These are phyloP conservation scores for Warburgia ugandensis DNA, from an alignment of 164 flowering plant genomes.

Conservation along the genomic window DNA sequence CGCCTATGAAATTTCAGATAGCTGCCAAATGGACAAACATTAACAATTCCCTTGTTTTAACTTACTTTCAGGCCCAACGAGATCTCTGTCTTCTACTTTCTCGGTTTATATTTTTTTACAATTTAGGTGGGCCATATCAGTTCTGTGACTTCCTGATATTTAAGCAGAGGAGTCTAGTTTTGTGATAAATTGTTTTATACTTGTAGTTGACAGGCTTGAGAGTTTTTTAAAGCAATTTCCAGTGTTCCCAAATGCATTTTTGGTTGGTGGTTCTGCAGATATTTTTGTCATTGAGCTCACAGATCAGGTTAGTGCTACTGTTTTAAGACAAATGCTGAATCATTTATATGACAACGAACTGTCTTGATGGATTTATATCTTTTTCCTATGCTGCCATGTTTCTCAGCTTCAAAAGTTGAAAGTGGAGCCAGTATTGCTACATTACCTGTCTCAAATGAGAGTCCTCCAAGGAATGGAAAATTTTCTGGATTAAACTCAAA, in stretches of 20 bases:
- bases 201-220: constrained; percentile 72
- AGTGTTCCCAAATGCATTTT: constrained; percentile 69
- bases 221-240: constrained; percentile 73
- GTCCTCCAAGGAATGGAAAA: constrained; percentile 70
- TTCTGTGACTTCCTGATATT: constrained; percentile 2
- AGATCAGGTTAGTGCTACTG: constrained; percentile 55
- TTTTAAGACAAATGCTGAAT: background rate
- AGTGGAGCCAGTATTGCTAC: constrained; percentile 93
- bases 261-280: constrained; percentile 88
- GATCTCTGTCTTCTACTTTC: constrained; percentile 84
- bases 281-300: constrained; percentile 79
- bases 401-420: constrained; percentile 85
- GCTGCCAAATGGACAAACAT: background rate
- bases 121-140: constrained; percentile 48
- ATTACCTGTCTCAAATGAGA: constrained; percentile 68
- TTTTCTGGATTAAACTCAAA: background rate
- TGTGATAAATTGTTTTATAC: constrained; percentile 6
- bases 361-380: background rate
- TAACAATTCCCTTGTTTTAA: background rate
- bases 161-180: background rate
- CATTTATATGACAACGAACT: background rate
- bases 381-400: background rate
- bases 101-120: constrained; percentile 78
- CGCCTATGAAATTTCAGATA: too few species aligned
- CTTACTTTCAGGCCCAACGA: constrained; percentile 57